These are phyloP conservation scores for Candida morakotiae DNA, from an alignment of 805 yeast species.

Conservation along the genomic window DNA sequence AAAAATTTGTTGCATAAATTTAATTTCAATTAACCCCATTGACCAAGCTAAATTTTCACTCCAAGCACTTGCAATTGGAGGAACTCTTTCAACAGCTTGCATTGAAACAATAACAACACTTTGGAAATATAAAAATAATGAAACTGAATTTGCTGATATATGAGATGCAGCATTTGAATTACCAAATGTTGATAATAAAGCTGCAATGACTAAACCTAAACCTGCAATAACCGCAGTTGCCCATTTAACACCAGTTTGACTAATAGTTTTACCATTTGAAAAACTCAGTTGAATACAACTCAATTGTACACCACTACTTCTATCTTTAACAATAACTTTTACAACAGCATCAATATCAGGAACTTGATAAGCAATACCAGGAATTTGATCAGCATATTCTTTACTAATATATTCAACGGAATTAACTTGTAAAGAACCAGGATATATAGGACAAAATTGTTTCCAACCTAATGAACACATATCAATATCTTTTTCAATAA, in stretches of 20 bases:
- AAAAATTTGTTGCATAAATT: slow-evolving; percentile 80
- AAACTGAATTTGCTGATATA: slow-evolving; percentile 80
- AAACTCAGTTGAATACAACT: slow-evolving; percentile 78
- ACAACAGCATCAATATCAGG: slow-evolving; percentile 85
- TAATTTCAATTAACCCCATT: slow-evolving; percentile 77
- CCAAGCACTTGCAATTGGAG: slow-evolving; percentile 94
- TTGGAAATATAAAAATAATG: slow-evolving; percentile 84
- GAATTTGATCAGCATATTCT: slow-evolving; percentile 53
- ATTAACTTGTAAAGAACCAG: slow-evolving; percentile 76
- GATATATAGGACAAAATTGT: slow-evolving; percentile 85
- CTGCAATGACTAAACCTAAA: slow-evolving; percentile 78
- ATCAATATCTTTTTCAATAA: slow-evolving; percentile 55
- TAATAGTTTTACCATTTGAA: slow-evolving; percentile 73
- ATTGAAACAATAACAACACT: slow-evolving; percentile 78
- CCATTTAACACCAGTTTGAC: slow-evolving; percentile 84
- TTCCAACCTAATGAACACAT: slow-evolving; percentile 70
- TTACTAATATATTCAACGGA: slow-evolving; percentile 58
- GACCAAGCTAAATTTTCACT: slow-evolving; percentile 92
- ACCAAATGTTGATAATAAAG: slow-evolving; percentile 78
- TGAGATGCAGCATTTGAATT: slow-evolving; percentile 87
- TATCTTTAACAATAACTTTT: slow-evolving; percentile 47
- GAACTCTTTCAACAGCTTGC: slow-evolving; percentile 81
- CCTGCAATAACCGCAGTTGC: slow-evolving; percentile 91
- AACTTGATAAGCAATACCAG: slow-evolving; percentile 81
- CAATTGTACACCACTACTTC: slow-evolving; percentile 38